Evolutionary conservation across 352 stramenopile genomes (phyloP), one percentile per base, ranked within the genome.

Genomic region (Phytophthora sp.): DNA sequence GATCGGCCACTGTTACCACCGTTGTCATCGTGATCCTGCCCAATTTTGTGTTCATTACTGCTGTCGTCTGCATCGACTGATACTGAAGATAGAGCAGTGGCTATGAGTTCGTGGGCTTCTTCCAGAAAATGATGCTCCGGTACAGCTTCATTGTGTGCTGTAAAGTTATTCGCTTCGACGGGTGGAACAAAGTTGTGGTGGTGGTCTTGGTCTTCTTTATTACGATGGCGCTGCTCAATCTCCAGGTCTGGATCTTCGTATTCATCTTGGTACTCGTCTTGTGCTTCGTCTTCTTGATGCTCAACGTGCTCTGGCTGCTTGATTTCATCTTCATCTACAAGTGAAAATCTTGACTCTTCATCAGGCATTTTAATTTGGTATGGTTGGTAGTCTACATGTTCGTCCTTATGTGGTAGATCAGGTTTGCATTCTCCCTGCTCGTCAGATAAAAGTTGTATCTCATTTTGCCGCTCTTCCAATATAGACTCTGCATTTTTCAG

Each of bases 21-120:
- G 45, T 21, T 20, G 27, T 46, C 62, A 39, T 42, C 35, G 24
- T 60, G 23, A 15, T 51, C 10, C 13, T 28, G 56, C 6, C 5
- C 12, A 13, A 10, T 32, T 45, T 49, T 30, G 20, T 57, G 48
- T 13, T 53, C 51, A 12, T 60, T 45, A 13, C 41, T 62, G 27
- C 10, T 35, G 21, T 54, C 35, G 18, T 62, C 55, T 18, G 56
- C 18, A 46, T 27, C 48, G 11, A 59, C 56, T 8, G 48, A 54
- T 15, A n/a, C n/a, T n/a, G 53, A 64, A 2, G 31, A 11, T 45
- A n/a, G n/a, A n/a, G 17, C 49, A 15, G 13, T 55, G 18, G 51
- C 51, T 23, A 72, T 15, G 10, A 69, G 58, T 12, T 69, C 57
- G 23, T 64, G 64, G 17, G 42, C 57, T 59, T 72, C 41, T 13